phyloP scores from a whole-genome alignment of 2,329 filamentous ascomycete species.

The Fusarium lyarnte region DNA sequence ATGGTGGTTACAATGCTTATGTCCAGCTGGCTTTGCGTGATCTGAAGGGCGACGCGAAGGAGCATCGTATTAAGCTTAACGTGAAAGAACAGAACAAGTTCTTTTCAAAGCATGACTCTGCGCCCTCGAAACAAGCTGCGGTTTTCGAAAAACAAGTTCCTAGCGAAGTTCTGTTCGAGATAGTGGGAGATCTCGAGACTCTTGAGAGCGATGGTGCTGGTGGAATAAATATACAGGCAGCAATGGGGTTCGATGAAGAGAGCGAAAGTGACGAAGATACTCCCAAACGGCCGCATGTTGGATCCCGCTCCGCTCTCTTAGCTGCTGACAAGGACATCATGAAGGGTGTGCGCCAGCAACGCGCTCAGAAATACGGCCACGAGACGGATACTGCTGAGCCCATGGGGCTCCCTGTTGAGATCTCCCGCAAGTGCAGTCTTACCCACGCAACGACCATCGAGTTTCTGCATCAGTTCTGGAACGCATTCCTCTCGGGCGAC shows the following conservation, averaged over 20 bases:
- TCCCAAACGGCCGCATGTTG: conserved; percentile 66
- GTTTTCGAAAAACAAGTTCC: conserved; percentile 77
- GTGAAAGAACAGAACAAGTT: conserved; percentile 89
- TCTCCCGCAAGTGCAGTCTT: conserved; percentile 67
- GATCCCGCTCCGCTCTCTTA: conserved; percentile 73
- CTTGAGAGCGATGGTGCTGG: conserved; percentile 59
- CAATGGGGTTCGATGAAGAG: conserved; percentile 75
- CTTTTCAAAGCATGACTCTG: conserved; percentile 71
- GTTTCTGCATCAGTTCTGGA: conserved; percentile 98
- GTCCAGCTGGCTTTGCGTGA: conserved; percentile 81
- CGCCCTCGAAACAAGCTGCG: conserved; percentile 54
- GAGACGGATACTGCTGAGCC: conserved; percentile 58
- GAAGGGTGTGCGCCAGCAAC: conserved; percentile 69
- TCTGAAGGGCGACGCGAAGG: conserved; percentile 76
- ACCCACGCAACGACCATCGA: conserved; percentile 95
- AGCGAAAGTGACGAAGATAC: conserved; percentile 73
- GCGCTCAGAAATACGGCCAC: conserved; percentile 66
- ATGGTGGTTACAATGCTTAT: conserved; percentile 76
- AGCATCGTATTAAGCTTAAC: conserved; percentile 83
- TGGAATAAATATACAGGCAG: conserved; percentile 68
- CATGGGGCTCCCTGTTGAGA: conserved; percentile 64
- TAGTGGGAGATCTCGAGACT: conserved; percentile 70
- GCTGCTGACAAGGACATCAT: conserved; percentile 74
- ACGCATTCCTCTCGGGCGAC: conserved; percentile 88
- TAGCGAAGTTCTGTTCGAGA: conserved; percentile 69